Base-by-base conservation (phyloP, 495 filamentous ascomycete species). In the Tuber borchii region DNA sequence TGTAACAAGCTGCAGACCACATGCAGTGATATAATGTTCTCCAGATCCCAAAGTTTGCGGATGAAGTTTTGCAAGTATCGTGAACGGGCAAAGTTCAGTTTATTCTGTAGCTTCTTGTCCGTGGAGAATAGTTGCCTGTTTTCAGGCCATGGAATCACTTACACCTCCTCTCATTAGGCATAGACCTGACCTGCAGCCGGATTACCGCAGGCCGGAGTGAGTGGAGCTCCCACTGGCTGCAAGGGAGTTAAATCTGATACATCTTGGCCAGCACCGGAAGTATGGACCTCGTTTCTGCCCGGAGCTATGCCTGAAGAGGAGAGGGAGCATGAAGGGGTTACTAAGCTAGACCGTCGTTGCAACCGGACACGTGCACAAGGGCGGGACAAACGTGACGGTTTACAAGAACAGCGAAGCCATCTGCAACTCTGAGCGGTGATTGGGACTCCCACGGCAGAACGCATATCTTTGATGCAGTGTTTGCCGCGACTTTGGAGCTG, bases 351-450 rank as follows among this genome's bases (percentile, higher is more conserved):
- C 46, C 20, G 22, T 48, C 19, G 8, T 22, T 70, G n/a, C 71
- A 70, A 16, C 78, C 80, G 68, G 61, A 83, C 1, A 78, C 39
- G 39, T 40, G 39, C 39, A 80, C 70, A 78, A 83, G 65, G 81
- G 81, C 10, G 82, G 77, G 2, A 69, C 68, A 1, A 40, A 70
- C 6, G 10, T 82, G 9, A 39, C 45, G 22, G 56, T 83, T 16
- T 34, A 39, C 31, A 76, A 70, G 26, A 81, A 80, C 69, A 73
- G 75, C 20, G 16, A 26, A 48, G 46, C 75, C 5, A 71, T 76
- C 8, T 83, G 83, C 56, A 39, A 70, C 8, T 69, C 56, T 2
- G 70, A 19, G 9, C 20, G 40, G n/a, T 42, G 34, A 1, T 70
- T 16, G 17, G n/a, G 69, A 40, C 39, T 40, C 2, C 39, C 39